phyloP scores from a whole-genome alignment of 2,329 filamentous ascomycete species.

The Amphichorda felina region DNA sequence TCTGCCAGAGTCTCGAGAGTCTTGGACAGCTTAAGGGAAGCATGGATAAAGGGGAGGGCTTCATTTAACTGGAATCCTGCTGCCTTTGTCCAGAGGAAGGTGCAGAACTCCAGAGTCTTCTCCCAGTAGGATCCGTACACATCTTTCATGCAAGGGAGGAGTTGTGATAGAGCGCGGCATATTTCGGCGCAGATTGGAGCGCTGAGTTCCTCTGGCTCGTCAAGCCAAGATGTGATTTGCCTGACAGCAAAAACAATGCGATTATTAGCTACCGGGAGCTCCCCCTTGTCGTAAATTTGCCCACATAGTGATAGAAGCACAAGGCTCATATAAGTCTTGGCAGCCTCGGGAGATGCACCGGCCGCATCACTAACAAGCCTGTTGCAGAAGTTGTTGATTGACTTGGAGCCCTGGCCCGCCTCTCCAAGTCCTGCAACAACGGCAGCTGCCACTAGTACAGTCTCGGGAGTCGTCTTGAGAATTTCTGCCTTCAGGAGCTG shows the following conservation, averaged over 20 bases:
- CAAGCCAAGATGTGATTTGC: constrained; percentile 62
- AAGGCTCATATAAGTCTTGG: constrained; percentile 34
- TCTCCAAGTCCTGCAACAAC: constrained; percentile 41
- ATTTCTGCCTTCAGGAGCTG: constrained; percentile 31
- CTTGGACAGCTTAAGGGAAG: constrained; percentile 60
- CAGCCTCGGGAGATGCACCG: constrained; percentile 27
- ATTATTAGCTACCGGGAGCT: constrained; percentile 49
- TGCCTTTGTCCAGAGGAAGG: constrained; percentile 39
- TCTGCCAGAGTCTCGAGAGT: constrained; percentile 54
- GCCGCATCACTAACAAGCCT: constrained; percentile 49
- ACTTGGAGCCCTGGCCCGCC: constrained; percentile 32
- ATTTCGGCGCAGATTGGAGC: constrained; percentile 34
- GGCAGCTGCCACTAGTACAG: constrained; percentile 35
- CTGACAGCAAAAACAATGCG: constrained; percentile 74
- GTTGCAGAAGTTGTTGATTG: constrained; percentile 42
- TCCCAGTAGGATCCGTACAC: constrained; percentile 88
- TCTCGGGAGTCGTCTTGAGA: constrained; percentile 32
- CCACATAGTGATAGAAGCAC: constrained; percentile 42
- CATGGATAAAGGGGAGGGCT: constrained; percentile 52
- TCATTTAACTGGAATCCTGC: constrained; percentile 15
- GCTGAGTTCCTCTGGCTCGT: constrained; percentile 32
- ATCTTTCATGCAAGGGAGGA: constrained; percentile 65
- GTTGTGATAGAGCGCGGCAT: constrained; percentile 42
- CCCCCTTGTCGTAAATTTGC: constrained; percentile 36
- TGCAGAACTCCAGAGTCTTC: constrained; percentile 45